Base-by-base conservation (phyloP, 2,329 filamentous ascomycete genomes). In the Paraphoma sp. region DNA sequence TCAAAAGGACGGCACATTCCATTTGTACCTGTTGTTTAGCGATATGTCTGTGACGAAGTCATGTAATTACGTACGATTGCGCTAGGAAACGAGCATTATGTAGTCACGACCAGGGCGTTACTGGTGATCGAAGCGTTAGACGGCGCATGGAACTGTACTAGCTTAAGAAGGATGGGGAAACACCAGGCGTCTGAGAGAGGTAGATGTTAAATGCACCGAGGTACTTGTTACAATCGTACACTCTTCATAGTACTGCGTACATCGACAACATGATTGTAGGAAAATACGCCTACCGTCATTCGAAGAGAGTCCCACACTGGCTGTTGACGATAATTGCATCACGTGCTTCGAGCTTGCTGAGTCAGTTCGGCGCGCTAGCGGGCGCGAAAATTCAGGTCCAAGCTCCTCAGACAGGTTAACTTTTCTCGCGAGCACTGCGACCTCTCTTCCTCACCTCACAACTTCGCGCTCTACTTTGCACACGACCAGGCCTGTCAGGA, bases 371-470 rank as follows among this genome's bases (percentile, higher is more conserved):
- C 23, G 44, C 44, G 40, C 45, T 53, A 53, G 51, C 45, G 45
- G n/a, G 45, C 45, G 29, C 17, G 31, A 40, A 48, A 53, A 53
- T 42, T 42, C 36, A 31, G 28, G 51, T 56, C 44, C 53, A 44
- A 51, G 53, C 53, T 59, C 53, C 23, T 54, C 48, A 45, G 23
- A 12, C 8, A 54, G 14, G 46, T 53, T 41, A 62, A 59, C 60
- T 62, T 63, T 64, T 63, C 56, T 60, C 48, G 42, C 45, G 38
- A 47, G 41, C 45, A 36, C 28, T 45, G 49, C 44, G 18, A 10
- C 18, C 31, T 45, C 29, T 43, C 51, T 53, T 53, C 45, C n/a
- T 43, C 38, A 45, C 48, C 16, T 28, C 12, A 30, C 45, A 42
- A 29, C 51, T 42, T 41, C 38, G 36, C 51, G 30, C 45, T 17